Evolutionary conservation across 345 rosid genomes (phyloP).

Genomic region (Gossypium longicalyx): DNA sequence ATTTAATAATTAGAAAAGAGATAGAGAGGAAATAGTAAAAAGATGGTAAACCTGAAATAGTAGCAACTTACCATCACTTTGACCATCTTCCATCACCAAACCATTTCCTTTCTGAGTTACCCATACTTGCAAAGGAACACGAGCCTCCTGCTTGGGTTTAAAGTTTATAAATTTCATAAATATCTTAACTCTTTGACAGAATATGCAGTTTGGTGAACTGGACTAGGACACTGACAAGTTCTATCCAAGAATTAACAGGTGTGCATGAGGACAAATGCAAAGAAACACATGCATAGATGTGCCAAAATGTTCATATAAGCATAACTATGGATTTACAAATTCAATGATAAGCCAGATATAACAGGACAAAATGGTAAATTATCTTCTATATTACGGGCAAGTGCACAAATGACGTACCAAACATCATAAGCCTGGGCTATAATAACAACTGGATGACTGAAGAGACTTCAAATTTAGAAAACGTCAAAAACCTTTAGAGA

Average conservation of each 20-base stretch:
- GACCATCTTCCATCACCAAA: constrained; percentile 63
- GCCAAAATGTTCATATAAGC: background rate
- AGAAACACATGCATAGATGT: background rate
- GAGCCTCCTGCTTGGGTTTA: constrained; percentile 61
- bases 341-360: background rate
- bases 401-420: background rate
- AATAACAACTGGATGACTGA: background rate
- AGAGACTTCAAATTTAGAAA: background rate
- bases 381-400: background rate
- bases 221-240: background rate
- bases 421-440: background rate
- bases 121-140: constrained; percentile 86
- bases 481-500: background rate
- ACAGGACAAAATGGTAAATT: background rate
- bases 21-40: background rate
- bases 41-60: background rate
- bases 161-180: background rate
- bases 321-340: background rate
- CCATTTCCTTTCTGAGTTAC: constrained; percentile 71
- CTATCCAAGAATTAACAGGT: background rate
- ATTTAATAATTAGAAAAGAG: background rate
- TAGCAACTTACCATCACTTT: constrained; percentile 53
- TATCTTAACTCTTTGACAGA: background rate
- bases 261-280: background rate
- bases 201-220: background rate